Evolutionary conservation across 2,329 filamentous ascomycete species (phyloP), one percentile per base, ranked within the genome.

Genomic region (Aspergillus calidoustus): DNA sequence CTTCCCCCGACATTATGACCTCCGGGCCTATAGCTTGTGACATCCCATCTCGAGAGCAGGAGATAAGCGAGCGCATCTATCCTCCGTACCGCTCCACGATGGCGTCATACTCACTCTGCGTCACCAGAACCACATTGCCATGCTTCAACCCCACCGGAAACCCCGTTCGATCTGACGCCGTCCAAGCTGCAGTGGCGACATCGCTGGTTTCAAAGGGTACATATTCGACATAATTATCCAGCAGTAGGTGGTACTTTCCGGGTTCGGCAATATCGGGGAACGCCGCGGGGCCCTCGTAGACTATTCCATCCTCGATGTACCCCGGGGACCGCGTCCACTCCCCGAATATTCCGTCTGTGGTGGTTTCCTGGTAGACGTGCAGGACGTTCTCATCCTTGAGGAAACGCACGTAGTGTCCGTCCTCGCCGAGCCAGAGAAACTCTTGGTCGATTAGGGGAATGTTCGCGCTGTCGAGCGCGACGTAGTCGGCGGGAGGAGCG

Each of bases 171-270:
- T 50, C 43, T 34, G 43, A 51, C 48, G 52, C 30, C 30, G 9
- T 31, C 54, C 54, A 54, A 0, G 13, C 43, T 4, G 49, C 59
- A 4, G 8, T 7, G 0, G 3, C 23, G 6, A 61, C 19, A 38
- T 61, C 50, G 3, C 11, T 28, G 1, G 30, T 58, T 13, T 44
- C 34, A 46, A 61, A 58, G 2, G 59, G 59, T 23, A 61, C 54
- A 44, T 61, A 61, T n/a, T 61, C 46, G 19, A n/a, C 44, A 50
- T 61, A 58, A 44, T 61, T 54, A 50, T 61, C 59, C 49, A 61
- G 22, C 8, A 61, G 17, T 11, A 61, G 15, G 22, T 61, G 50
- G 49, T 58, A 61, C 8, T 25, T 41, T 2, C 49, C 49, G 3
- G 22, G 17, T 0, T 8, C 13, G 9, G 28, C 15, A 3, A 58